Base-by-base conservation (phyloP, 768 basidiomycete genomes). In the Boletus barrowsii region DNA sequence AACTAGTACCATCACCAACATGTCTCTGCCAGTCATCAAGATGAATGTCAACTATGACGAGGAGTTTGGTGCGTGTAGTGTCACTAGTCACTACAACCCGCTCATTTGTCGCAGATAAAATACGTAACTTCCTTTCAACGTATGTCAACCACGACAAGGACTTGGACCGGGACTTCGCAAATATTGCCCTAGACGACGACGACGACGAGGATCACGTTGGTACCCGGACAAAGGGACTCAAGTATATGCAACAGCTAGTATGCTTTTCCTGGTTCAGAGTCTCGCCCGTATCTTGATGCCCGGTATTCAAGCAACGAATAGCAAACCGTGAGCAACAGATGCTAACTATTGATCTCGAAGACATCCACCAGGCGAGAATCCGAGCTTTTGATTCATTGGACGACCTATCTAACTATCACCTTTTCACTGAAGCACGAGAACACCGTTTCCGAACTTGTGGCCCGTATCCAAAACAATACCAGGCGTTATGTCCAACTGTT, bases 301-400 rank as follows among this genome's bases (percentile, higher is more conserved):
- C 61, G 42, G 52, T 9, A 29, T 56, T 59, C 53, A 64, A 95
- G 93, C 92, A 93, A 94, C 76, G 78, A 42, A 83, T 99, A 55
- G 92, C 96, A 47, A 96, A 99, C 72, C 83, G 97, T 35, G 91
- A 97, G 57, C 88, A 93, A 69, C 84, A 93, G 61, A 90, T 90
- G 82, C 75, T 99, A 10, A 76, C 86, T 39, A 83, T 99, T 56
- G 93, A 96, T 62, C 70, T 99, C 22, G 91, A 93, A 67, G 97
- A 99, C 72, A 75, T 98, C 39, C 78, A 79, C 56, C 79, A 84
- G 58, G 94, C 88, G 62, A 64, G 79, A 62, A 53, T 49, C 18
- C 26, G 15, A 39, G 11, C 58, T 42, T 14, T 55, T 54, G 24
- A 51, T 20, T 54, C 39, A 43, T 26, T 22, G 47, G 32, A 51